A percentile compares a stretch with the other conserved stretches of the same genome.
Conservation (phyloP, 805 yeast species). For the Kluyveromyces nonfermentans region DNA sequence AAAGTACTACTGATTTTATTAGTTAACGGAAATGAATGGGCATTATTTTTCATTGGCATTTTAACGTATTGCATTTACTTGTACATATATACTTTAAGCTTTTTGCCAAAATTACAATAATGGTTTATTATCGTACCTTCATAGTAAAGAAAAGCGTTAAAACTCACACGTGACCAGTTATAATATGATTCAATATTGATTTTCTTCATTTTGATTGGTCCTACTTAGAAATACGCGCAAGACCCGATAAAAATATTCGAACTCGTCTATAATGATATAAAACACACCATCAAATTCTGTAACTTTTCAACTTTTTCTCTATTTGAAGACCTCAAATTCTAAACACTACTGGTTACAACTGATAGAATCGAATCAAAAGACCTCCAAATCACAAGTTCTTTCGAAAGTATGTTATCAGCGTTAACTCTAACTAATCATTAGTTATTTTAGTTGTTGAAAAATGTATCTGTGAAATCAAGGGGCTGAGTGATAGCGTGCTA, state of each 20-base stretch:
- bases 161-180: neutral
- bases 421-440: too few species aligned
- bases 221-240: neutral
- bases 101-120: too few species aligned
- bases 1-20: too few species aligned
- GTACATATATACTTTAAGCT: too few species aligned
- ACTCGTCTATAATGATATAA: neutral
- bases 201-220: slow-evolving; percentile 11
- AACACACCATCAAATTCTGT: neutral
- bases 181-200: neutral
- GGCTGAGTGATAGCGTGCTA: neutral
- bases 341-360: neutral
- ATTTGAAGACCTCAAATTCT: neutral
- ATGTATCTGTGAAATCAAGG: too few species aligned
- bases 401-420: neutral
- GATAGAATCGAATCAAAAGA: neutral
- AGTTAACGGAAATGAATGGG: too few species aligned
- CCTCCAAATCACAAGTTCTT: neutral
- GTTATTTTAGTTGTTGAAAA: neutral
- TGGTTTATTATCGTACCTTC: too few species aligned
- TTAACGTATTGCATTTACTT: too few species aligned
- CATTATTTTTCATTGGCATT: too few species aligned
- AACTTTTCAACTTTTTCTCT: neutral
- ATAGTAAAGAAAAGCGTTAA: too few species aligned
- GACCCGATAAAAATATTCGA: neutral